Percentiles rank a stretch among this genome's conserved stretches.
Conservation (phyloP, 139 green algal species). For the Mesotaenium endlicherianum region DNA sequence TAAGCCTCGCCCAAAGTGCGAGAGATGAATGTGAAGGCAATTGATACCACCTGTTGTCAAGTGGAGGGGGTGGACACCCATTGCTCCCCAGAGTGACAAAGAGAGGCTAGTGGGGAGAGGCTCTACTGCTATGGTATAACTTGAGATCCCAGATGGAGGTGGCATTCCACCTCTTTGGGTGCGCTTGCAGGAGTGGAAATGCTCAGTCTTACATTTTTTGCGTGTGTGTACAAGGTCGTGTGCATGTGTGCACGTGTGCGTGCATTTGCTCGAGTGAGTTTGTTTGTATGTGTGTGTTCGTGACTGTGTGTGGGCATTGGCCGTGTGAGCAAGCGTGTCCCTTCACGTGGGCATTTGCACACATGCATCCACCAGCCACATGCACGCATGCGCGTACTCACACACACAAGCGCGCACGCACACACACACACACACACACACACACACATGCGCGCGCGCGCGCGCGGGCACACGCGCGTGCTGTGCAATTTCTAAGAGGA, state of each 20-base stretch:
- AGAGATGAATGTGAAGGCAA: too few species aligned
- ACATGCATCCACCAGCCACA: too few species aligned
- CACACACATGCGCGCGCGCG: background rate
- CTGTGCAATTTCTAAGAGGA: too few species aligned
- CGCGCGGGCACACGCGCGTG: too few species aligned
- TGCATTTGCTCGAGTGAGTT: background rate
- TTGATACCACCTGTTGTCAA: too few species aligned
- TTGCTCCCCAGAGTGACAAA: too few species aligned
- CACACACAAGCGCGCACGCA: background rate
- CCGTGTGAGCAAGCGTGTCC: background rate
- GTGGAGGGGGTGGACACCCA: too few species aligned
- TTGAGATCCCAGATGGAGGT: background rate
- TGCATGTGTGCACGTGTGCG: background rate
- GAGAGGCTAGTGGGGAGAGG: too few species aligned
- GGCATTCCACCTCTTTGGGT: background rate
- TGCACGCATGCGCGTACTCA: too few species aligned
- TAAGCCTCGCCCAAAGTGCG: too few species aligned
- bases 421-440: background rate
- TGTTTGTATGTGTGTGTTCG: background rate
- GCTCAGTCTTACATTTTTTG: background rate
- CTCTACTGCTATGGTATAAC: background rate
- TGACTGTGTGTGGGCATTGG: background rate
- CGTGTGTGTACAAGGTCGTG: background rate
- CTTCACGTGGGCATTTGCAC: too few species aligned
- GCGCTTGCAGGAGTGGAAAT: background rate